Evolutionary conservation across 2,329 filamentous ascomycete species (phyloP).

Genomic region (Knoxdaviesia capensis): DNA sequence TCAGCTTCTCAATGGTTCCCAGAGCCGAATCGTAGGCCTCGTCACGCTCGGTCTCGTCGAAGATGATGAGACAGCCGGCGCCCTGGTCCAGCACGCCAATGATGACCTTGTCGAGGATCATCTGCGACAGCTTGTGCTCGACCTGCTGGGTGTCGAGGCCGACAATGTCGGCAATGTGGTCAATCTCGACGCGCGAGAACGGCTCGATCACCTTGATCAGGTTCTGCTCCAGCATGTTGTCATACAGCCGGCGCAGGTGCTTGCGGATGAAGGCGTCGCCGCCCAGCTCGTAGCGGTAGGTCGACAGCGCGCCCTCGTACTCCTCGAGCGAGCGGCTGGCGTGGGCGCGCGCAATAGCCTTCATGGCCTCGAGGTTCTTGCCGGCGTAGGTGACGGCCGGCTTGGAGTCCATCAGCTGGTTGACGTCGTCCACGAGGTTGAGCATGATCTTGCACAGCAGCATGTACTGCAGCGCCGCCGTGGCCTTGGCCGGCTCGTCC

Average conservation of each 20-base stretch:
- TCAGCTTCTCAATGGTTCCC: slow-evolving; percentile 89
- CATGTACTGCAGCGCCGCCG: slow-evolving; percentile 98
- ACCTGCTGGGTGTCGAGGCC: slow-evolving; percentile 91
- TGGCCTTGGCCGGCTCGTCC: slow-evolving; percentile 75
- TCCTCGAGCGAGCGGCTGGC: slow-evolving; percentile 90
- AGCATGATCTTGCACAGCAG: slow-evolving; percentile 99
- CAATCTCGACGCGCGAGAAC: slow-evolving; percentile 91
- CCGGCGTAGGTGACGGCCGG: slow-evolving; percentile 92
- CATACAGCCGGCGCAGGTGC: slow-evolving; percentile 86
- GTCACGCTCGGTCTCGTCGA: slow-evolving; percentile 84
- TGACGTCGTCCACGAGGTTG: slow-evolving; percentile 90
- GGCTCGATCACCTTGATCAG: slow-evolving; percentile 99
- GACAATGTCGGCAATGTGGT: slow-evolving; percentile 94
- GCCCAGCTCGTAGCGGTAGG: slow-evolving; percentile 84
- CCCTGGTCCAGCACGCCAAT: slow-evolving; percentile 94
- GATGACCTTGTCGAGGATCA: slow-evolving; percentile 99
- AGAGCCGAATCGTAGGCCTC: slow-evolving; percentile 87
- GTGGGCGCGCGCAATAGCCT: slow-evolving; percentile 90
- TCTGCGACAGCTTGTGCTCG: slow-evolving; percentile 94
- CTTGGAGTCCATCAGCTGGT: slow-evolving; percentile 84
- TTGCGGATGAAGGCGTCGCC: slow-evolving; percentile 93
- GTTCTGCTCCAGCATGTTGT: slow-evolving; percentile 98
- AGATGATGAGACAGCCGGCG: slow-evolving; percentile 92
- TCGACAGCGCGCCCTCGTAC: slow-evolving; percentile 79
- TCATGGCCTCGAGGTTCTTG: slow-evolving; percentile 95